A percentile compares a stretch with the other conserved stretches of the same genome.
Evolutionary conservation across 108 stramenopile genomes (phyloP).

Genomic region (Pseudonitzschia delicatissima): DNA sequence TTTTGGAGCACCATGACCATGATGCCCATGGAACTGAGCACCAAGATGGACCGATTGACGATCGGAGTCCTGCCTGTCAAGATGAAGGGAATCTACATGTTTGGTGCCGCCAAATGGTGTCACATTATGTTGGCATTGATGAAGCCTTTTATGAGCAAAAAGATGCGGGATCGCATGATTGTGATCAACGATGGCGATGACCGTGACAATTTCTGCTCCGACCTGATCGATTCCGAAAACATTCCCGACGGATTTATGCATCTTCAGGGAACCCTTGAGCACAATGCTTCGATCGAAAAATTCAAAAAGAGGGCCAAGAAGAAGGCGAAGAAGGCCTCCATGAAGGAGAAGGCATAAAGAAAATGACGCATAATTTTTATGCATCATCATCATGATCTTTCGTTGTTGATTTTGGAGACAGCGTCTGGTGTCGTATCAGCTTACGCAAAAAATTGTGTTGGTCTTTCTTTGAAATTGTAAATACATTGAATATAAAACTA

Average conservation of each 20-base stretch:
- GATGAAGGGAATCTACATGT: slow-evolving; percentile 34
- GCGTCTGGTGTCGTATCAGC: too few species aligned
- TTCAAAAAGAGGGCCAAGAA: slow-evolving; percentile 10
- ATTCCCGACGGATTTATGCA: slow-evolving; percentile 11
- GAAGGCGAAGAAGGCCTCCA: neutral
- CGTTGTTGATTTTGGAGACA: too few species aligned
- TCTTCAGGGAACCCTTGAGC: neutral
- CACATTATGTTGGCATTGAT: slow-evolving; percentile 17
- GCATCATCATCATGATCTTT: too few species aligned
- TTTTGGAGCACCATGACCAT: slow-evolving; percentile 57
- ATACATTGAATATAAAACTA: too few species aligned
- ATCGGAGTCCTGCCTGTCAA: slow-evolving; percentile 62
- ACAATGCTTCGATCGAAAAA: slow-evolving; percentile 1
- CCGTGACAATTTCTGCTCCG: slow-evolving; percentile 7
- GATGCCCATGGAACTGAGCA: slow-evolving; percentile 52
- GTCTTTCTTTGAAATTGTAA: too few species aligned
- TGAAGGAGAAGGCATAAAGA: neutral
- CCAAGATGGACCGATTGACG: slow-evolving; percentile 54
- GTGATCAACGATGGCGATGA: neutral
- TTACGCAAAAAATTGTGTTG: too few species aligned
- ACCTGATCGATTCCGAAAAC: slow-evolving; percentile 4
- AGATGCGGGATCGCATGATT: slow-evolving; percentile 28
- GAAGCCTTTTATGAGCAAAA: slow-evolving; percentile 35
- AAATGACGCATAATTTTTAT: too few species aligned
- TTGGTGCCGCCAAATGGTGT: slow-evolving; percentile 17